Evolutionary conservation across 768 basidiomycete species (phyloP), one percentile per base, ranked within the genome.

Genomic region (Phylloporus rhodoxanthus): DNA sequence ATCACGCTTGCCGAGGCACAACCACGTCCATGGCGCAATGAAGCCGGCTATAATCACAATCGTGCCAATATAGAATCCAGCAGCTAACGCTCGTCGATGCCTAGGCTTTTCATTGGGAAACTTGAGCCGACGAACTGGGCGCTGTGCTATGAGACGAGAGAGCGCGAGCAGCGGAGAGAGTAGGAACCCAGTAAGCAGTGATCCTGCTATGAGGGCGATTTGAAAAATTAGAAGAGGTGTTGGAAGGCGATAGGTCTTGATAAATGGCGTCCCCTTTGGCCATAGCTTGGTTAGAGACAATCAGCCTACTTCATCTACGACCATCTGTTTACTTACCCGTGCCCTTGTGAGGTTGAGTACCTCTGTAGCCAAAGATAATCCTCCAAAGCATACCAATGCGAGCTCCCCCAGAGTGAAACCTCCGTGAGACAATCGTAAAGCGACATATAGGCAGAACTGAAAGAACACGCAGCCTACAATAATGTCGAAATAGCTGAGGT

Each of bases 351-450:
- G 63, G 57, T 90, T 88, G 53, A 92, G 72, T 29, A 88, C 76
- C 66, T 98, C 95, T 74, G 92, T 84, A 57, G 83, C 85, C 20
- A 98, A 64, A 0, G 84, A 84, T 2, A 92, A 87, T 5, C 88
- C 92, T 36, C 92, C 91, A 56, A 91, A 90, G 38, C 85, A 87
- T 15, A 95, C 89, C 21, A 97, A 70, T 21, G 85, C 87, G 15
- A 98, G 77, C 65, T 99, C 96, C 28, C 96, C 96, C 1, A 99
- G 77, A 0, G 94, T 98, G 69, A 98, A 94, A 10, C 89, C 90
- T n/a, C 87, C 80, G 59, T 96, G 87, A 4, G 93, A 94, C 38
- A 99, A 75, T 20, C 96, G 80, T 36, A 96, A 76, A 36, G 88
- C 87, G 41, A 87, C 75, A 66, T 98, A 99, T 40, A 98, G 73